Percentiles rank a stretch among this genome's conserved stretches.
phyloP scores from a whole-genome alignment of 371 early-diverging fungal genomes.

The Lichtheimia ramosa region DNA sequence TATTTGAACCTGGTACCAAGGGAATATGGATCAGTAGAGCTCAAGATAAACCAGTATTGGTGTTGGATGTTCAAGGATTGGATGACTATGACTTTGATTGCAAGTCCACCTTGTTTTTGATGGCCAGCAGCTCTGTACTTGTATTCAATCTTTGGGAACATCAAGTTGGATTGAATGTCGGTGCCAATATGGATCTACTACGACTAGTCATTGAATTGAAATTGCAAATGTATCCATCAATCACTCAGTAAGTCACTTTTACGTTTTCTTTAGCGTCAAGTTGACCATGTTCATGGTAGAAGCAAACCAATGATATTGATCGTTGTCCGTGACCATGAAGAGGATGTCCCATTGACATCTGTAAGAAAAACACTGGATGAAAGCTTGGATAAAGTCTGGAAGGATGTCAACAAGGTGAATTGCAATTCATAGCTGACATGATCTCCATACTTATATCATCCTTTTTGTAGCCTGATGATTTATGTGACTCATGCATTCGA shows the following conservation, averaged over 20 bases:
- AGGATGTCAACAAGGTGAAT: neutral
- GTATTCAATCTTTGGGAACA: neutral
- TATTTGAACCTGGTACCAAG: neutral
- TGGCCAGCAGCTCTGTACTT: neutral
- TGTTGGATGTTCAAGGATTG: neutral
- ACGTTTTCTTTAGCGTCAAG: no score
- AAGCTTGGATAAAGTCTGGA: neutral
- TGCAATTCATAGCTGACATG: no score
- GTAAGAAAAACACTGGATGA: neutral
- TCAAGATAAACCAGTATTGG: neutral
- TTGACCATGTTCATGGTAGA: neutral
- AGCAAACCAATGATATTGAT: neutral
- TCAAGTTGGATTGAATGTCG: neutral
- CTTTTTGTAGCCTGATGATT: neutral
- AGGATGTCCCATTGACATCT: neutral
- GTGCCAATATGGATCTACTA: neutral
- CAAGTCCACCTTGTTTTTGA: neutral
- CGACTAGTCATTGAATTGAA: neutral
- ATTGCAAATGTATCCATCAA: neutral
- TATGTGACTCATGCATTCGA: neutral
- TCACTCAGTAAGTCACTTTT: no score
- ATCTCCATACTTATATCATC: no score
- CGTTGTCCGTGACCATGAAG: neutral
- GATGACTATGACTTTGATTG: neutral
- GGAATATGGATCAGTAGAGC: neutral